Evolutionary conservation across 352 stramenopile species (phyloP).

Genomic region (Thraustotheca clavata): DNA sequence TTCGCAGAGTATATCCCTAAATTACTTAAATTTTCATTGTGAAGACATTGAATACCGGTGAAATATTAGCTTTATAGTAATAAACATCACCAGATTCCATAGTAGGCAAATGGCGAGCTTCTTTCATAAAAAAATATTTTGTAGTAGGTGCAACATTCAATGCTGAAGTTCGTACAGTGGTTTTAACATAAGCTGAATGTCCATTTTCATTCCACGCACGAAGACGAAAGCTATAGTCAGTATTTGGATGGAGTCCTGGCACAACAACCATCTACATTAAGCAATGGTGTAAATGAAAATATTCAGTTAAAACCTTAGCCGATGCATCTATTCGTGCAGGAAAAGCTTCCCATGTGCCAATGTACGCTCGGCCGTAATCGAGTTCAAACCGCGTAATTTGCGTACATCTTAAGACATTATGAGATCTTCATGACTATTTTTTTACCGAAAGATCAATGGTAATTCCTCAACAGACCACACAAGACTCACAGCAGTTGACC

Average conservation of each 20-base stretch:
- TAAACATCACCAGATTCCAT: neutral
- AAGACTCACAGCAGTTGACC: neutral
- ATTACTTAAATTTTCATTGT: too few relatives aligned
- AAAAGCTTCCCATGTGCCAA: constrained; percentile 4
- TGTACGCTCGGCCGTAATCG: neutral
- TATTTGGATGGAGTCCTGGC: neutral
- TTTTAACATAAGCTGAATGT: neutral
- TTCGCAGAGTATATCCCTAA: neutral
- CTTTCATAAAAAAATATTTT: neutral
- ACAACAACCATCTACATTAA: neutral
- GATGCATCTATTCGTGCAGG: constrained; percentile 5
- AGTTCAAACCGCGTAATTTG: neutral
- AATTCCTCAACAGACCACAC: neutral
- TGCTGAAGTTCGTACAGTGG: neutral
- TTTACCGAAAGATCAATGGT: neutral
- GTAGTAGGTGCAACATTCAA: too few relatives aligned
- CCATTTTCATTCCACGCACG: constrained; percentile 10
- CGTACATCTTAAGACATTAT: neutral
- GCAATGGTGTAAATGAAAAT: neutral
- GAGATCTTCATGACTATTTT: neutral
- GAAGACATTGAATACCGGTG: too few relatives aligned
- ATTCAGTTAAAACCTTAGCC: constrained; percentile 3
- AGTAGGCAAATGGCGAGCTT: constrained; percentile 6
- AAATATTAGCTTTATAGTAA: neutral
- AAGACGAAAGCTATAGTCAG: constrained; percentile 8